These are phyloP conservation scores for Paracorniculantispora psalliotae DNA, from an alignment of 2,329 filamentous ascomycete species.

Conservation along the genomic window DNA sequence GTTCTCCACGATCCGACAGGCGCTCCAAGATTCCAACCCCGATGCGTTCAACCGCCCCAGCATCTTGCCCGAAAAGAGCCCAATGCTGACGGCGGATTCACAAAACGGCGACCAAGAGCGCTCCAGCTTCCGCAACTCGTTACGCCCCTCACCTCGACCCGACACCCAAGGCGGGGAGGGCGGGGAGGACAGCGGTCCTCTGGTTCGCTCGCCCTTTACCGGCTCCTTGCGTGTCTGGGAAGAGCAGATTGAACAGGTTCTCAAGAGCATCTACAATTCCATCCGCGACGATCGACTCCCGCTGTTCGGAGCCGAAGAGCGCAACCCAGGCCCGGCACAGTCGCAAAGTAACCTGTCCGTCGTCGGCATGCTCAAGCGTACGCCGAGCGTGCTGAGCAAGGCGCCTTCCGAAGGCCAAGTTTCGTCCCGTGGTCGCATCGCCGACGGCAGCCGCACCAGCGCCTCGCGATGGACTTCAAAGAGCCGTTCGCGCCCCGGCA, in stretches of 20 bases:
- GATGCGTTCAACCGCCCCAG: conserved; percentile 58
- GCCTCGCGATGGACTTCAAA: conserved; percentile 78
- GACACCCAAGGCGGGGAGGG: conserved; percentile 37
- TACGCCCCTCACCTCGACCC: conserved; percentile 44
- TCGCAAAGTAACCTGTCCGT: conserved; percentile 65
- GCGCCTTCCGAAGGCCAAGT: conserved; percentile 76
- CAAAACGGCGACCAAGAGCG: conserved; percentile 33
- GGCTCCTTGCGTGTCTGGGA: conserved; percentile 81
- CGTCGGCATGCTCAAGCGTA: conserved; percentile 73
- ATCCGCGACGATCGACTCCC: conserved; percentile 86
- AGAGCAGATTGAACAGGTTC: conserved; percentile 77
- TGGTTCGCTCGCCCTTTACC: conserved; percentile 72
- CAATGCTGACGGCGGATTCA: conserved; percentile 29
- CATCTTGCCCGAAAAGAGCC: conserved; percentile 44
- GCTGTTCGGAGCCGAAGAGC: conserved; percentile 63
- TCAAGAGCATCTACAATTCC: conserved; percentile 87
- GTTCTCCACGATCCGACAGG: conserved; percentile 78
- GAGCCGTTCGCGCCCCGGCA: conserved; percentile 70
- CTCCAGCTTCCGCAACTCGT: conserved; percentile 42
- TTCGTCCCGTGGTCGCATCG: conserved; percentile 64
- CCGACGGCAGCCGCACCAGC: conserved; percentile 48
- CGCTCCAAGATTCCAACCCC: conserved; percentile 67
- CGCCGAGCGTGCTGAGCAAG: conserved; percentile 88
- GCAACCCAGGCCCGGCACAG: conserved; percentile 29
- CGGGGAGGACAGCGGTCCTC: conserved; percentile 61